These are phyloP conservation scores for Monocercomonoides exilis DNA, from an alignment of 78 protist species.

Conservation along the genomic window DNA sequence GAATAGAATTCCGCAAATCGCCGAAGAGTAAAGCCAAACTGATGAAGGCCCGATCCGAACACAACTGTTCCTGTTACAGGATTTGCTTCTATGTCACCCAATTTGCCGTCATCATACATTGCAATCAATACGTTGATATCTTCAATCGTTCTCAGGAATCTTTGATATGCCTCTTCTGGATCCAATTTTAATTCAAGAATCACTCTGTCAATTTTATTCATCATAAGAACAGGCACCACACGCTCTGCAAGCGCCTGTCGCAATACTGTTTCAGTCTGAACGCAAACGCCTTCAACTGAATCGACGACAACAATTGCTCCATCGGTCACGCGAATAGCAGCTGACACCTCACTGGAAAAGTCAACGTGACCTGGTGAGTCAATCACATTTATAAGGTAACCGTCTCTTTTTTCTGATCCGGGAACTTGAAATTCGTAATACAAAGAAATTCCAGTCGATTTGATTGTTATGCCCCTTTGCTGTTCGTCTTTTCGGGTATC, in stretches of 20 bases:
- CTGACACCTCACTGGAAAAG: conserved; percentile 9
- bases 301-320: conserved; percentile 84
- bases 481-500: conserved; percentile 57
- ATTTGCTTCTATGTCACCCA: conserved; percentile 80
- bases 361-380: conserved; percentile 95
- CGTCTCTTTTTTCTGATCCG: background rate
- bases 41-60: conserved; percentile 68
- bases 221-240: background rate
- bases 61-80: conserved; percentile 88
- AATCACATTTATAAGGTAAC: conserved; percentile 63
- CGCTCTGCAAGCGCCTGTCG: conserved; percentile 86
- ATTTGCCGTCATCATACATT: conserved; percentile 59
- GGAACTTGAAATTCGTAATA: conserved; percentile 39
- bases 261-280: conserved; percentile 98
- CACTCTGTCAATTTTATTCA: background rate
- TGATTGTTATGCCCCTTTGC: conserved; percentile 18
- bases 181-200: conserved; percentile 86
- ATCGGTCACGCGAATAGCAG: conserved; percentile 12
- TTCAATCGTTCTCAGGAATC: conserved; percentile 63
- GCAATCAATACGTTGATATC: conserved; percentile 67
- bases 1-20: conserved; percentile 53
- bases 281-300: conserved; percentile 96
- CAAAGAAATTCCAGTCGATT: conserved; percentile 63
- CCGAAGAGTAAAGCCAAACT: conserved; percentile 72
- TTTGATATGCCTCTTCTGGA: conserved; percentile 77